Evolutionary conservation across 768 basidiomycete species (phyloP), one percentile per base, ranked within the genome.

Genomic region (Suillus luteus): DNA sequence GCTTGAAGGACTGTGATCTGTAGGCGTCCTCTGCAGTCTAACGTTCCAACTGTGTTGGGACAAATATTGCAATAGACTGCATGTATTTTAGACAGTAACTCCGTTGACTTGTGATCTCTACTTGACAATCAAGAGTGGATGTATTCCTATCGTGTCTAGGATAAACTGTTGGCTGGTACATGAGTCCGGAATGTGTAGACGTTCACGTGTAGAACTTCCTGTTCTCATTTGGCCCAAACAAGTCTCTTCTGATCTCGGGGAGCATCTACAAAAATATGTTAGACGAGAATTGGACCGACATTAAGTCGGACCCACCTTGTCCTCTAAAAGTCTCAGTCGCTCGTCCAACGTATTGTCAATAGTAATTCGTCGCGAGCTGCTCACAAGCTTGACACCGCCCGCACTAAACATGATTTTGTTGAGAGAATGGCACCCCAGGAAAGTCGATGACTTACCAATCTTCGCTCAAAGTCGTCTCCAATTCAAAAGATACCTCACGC

Each of bases 261-360:
- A 99, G 82, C 96, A 98, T 98, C 93, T 96, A 27, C 38, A 24
- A 24, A 57, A 24, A 41, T 14, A 49, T 55, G n/a, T 24, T n/a
- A 41, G 38, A 71, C 27, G 65, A 52, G 37, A 10, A 22, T 31
- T 12, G 5, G 15, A 24, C 38, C 43, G 17, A 10, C 38, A 22
- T 41, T 19, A 12, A 27, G 57, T 3, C 3, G n/a, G 24, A 77
- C 88, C 66, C 66, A 93, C 95, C 78, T 91, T 84, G 72, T 97
- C 93, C 78, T 98, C 95, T 46, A 99, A 79, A 67, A 99, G 76
- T 67, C 88, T 83, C 71, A 99, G 77, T 55, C 96, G 85, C 76
- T 98, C 95, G 69, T 96, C 96, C 59, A 99, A 81, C 2, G 96
- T 95, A 73, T 99, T 99, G 77, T 99, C 92, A 27, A 99, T 83